These are phyloP conservation scores for Aspergillus ibericus DNA, from an alignment of 2,329 filamentous ascomycete species.

Conservation along the genomic window DNA sequence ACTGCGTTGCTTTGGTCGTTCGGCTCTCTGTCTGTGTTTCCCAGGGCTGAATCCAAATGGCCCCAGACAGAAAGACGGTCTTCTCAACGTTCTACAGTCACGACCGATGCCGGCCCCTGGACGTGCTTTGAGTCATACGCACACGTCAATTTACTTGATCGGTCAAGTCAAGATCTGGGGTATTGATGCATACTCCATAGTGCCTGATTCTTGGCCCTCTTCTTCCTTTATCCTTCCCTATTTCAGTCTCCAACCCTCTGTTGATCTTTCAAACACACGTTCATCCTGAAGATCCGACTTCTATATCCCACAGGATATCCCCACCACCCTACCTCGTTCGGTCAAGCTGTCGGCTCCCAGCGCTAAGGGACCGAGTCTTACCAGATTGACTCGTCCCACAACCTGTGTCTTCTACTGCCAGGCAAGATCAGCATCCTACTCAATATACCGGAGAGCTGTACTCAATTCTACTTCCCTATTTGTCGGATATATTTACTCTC, in stretches of 20 bases:
- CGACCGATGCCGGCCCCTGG: neutral
- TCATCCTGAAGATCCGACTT: neutral
- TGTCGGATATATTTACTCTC: neutral
- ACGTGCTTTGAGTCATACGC: neutral
- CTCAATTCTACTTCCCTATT: neutral
- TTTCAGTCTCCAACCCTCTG: neutral
- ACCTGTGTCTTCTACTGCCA: neutral
- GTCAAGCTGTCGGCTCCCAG: neutral
- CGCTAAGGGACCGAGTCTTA: neutral
- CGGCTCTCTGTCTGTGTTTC: neutral
- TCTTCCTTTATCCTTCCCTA: neutral
- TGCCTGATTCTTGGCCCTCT: neutral
- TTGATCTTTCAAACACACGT: neutral
- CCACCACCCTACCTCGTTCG: neutral
- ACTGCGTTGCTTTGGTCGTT: neutral
- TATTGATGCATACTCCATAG: neutral
- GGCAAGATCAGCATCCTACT: neutral
- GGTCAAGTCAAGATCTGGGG: neutral
- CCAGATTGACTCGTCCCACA: neutral
- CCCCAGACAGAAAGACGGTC: neutral
- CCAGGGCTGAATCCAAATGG: neutral
- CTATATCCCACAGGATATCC: neutral
- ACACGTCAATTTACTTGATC: neutral
- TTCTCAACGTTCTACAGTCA: neutral
- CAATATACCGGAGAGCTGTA: neutral